Evolutionary conservation across 1,284 basidiomycete species (phyloP), one percentile per base, ranked within the genome.

Genomic region (Ganoderma lucidum): DNA sequence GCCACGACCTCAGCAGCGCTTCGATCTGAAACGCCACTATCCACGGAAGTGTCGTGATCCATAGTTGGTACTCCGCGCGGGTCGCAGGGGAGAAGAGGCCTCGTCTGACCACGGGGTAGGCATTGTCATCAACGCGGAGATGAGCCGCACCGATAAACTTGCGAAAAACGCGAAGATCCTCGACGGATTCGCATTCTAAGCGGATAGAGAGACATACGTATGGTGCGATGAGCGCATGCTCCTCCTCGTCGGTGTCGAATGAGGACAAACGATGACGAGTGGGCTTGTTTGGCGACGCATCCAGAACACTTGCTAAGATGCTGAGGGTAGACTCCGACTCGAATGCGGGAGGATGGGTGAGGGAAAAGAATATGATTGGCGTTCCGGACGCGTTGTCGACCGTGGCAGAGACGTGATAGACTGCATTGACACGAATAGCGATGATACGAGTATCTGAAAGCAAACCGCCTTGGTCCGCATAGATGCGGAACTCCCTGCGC

Each of bases 1-100:
- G 67, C 55, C 81, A 71, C 37, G 78, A 81, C 5, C 81, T 81
- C 2, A 87, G 70, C 3, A 90, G 75, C 0, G 83, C 81, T 71
- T 88, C 85, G 28, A 90, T 77, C 74, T 91, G 89, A 73, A 89
- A 90, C 3, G 87, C 83, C 17, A 90, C 81, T 53, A 70, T 76
- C 85, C 86, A 89, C 19, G 82, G 77, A 9, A 88, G 74, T n/a
- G 65, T 64, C n/a, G 71, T 70, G 37, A 88, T 74, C 80, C 83
- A 84, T 0, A 28, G 19, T 2, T 79, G 64, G 48, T 88, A 80
- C 32, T 77, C 64, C 1, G 75, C 64, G 39, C 87, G 74, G 9
- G 79, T 76, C 2, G 61, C 32, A 2, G 69, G 23, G 2, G 86
- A 84, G 72, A 89, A 90, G 9, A 89, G 78, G 0, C 73, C 73